Evolutionary conservation across 768 basidiomycete genomes (phyloP).

Genomic region (Psilocybe azurescens): DNA sequence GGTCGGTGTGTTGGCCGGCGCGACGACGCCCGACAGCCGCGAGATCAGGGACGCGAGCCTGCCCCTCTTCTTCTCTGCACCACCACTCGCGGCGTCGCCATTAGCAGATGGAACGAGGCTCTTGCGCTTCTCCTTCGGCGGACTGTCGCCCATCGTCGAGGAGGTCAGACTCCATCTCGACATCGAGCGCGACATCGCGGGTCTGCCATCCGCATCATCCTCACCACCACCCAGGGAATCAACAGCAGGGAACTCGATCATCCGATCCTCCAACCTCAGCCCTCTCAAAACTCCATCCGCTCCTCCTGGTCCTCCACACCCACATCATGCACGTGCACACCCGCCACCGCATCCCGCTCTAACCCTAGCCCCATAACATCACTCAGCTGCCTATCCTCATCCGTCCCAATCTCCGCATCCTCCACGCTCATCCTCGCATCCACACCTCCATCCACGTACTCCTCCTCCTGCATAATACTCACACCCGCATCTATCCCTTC

Average conservation of each 20-base stretch:
- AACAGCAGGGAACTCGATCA: conserved; percentile 13
- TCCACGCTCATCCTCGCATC: conserved; percentile 6
- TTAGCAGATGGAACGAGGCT: conserved; percentile 13
- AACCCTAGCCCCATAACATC: not conserved
- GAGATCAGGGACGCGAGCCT: conserved; percentile 28
- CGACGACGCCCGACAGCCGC: conserved; percentile 24
- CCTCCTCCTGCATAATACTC: not conserved
- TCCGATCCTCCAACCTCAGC: conserved; percentile 15
- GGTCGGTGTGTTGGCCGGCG: not conserved
- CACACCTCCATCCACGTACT: not conserved
- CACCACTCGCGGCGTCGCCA: not conserved
- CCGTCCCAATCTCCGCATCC: not conserved
- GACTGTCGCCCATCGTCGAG: conserved; percentile 15
- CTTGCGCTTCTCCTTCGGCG: conserved; percentile 16
- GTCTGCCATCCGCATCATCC: not conserved
- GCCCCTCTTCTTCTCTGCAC: conserved; percentile 19
- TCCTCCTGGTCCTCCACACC: not conserved
- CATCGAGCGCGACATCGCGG: conserved; percentile 11
- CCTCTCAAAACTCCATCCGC: conserved; percentile 15
- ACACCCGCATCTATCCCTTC: not conserved
- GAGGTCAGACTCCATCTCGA: conserved; percentile 26
- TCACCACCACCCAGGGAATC: not conserved
- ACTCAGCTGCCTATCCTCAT: conserved; percentile 3
- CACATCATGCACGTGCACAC: not conserved
- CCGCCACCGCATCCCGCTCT: not conserved